These are phyloP conservation scores for Lupinus albus DNA, from an alignment of 306 rosid genomes.

Conservation along the genomic window DNA sequence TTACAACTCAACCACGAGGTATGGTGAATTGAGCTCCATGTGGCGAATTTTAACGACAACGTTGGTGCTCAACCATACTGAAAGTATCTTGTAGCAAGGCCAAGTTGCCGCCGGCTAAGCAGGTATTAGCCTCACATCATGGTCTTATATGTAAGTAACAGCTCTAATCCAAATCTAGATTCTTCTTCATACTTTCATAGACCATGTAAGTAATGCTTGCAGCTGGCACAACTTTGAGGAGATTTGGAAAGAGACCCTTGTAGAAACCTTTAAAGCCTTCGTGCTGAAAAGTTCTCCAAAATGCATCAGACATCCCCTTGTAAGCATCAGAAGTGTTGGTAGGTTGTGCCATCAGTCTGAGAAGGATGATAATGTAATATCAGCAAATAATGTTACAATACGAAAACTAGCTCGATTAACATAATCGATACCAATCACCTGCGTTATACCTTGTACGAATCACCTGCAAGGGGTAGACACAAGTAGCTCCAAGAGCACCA, in stretches of 20 bases:
- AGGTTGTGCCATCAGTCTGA: conserved; percentile 59
- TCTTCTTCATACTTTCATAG: conserved; percentile 60
- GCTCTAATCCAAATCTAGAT: conserved; percentile 47
- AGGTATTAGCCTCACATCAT: too few relatives aligned
- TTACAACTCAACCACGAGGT: conserved; percentile 26
- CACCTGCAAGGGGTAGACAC: conserved; percentile 62
- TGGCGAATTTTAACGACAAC: neutral
- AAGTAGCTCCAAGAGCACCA: conserved; percentile 61
- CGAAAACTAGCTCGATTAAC: conserved; percentile 19
- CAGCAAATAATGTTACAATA: conserved; percentile 22
- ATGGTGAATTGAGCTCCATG: conserved; percentile 6
- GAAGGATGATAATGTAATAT: conserved; percentile 30
- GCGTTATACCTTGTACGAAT: conserved; percentile 61
- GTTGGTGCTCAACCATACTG: neutral
- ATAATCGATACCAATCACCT: neutral
- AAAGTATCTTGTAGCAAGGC: conserved; percentile 13
- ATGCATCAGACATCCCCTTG: conserved; percentile 60
- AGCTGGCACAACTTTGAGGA: conserved; percentile 66
- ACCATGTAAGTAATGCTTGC: conserved; percentile 62
- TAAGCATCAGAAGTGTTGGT: conserved; percentile 40
- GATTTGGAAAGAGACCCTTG: conserved; percentile 62
- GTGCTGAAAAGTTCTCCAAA: conserved; percentile 51
- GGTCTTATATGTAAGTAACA: neutral
- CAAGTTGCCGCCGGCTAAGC: neutral
- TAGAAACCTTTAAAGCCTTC: conserved; percentile 57